These are phyloP conservation scores for Wickerhamomyces bisporus DNA, from an alignment of 805 yeast species.

Conservation along the genomic window DNA sequence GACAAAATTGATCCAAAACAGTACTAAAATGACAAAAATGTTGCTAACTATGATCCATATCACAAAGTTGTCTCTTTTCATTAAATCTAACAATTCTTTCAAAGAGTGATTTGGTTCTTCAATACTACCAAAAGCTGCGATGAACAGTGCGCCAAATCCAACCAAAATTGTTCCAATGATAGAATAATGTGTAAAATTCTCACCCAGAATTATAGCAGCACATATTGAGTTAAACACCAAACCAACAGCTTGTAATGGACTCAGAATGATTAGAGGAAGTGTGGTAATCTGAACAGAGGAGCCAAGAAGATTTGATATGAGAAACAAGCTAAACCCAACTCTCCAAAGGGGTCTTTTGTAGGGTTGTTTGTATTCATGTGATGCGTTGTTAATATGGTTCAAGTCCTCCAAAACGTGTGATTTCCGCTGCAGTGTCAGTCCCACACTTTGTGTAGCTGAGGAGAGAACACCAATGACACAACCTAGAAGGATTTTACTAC, in stretches of 20 bases:
- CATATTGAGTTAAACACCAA: constrained; percentile 80
- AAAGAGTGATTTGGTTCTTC: constrained; percentile 49
- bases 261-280: constrained; percentile 70
- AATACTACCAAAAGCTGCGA: constrained; percentile 67
- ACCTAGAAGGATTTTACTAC: constrained; percentile 43
- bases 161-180: constrained; percentile 63
- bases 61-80: constrained; percentile 43
- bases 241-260: constrained; percentile 84
- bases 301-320: constrained; percentile 72
- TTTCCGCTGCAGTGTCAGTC: constrained; percentile 76
- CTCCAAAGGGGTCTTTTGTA: constrained; percentile 63
- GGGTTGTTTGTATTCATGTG: constrained; percentile 25
- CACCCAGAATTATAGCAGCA: constrained; percentile 63
- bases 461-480: constrained; percentile 68
- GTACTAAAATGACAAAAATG: constrained; percentile 23
- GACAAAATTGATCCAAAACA: constrained; percentile 25
- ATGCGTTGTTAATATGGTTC: constrained; percentile 12
- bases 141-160: constrained; percentile 67
- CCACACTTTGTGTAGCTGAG: constrained; percentile 75
- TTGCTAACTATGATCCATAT: constrained; percentile 46
- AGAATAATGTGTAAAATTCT: constrained; percentile 55
- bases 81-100: constrained; percentile 39
- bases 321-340: constrained; percentile 63
- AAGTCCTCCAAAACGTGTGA: constrained; percentile 52
- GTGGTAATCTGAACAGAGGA: constrained; percentile 80